Conservation (phyloP, 345 rosid genomes). For the Combretum micranthum region DNA sequence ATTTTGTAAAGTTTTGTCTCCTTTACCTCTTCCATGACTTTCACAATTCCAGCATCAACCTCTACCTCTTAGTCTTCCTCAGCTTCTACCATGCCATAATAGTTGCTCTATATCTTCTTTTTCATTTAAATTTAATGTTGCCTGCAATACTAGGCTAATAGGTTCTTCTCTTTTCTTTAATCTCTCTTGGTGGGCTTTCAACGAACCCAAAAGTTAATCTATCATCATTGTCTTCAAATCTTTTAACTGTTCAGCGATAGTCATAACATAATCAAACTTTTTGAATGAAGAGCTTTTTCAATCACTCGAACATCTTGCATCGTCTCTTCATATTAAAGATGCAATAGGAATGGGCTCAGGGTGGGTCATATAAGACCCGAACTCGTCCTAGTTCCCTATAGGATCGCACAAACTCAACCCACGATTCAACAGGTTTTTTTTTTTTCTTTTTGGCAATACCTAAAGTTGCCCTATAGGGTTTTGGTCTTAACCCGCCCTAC, state of each 20-base stretch:
- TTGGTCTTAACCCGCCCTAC: too few relatives aligned
- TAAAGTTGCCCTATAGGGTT: too few relatives aligned
- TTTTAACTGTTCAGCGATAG: conserved; percentile 6
- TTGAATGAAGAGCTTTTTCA: conserved; percentile 4
- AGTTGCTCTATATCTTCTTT: background rate
- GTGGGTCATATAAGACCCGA: too few relatives aligned
- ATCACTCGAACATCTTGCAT: background rate
- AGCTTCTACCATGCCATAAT: background rate
- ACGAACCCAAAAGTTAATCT: background rate
- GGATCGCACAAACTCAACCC: too few relatives aligned
- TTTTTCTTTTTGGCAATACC: too few relatives aligned
- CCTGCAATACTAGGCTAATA: background rate
- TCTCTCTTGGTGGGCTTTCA: conserved; percentile 6
- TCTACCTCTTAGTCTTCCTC: background rate
- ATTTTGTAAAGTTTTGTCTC: background rate
- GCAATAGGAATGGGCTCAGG: too few relatives aligned
- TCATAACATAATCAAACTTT: conserved; percentile 8
- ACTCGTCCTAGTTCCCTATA: background rate
- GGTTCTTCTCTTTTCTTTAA: background rate
- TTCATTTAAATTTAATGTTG: background rate
- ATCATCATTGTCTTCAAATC: background rate
- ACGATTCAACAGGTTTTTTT: too few relatives aligned
- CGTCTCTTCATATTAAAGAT: conserved; percentile 5
- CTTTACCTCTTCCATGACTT: background rate
- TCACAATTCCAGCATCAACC: background rate